These are phyloP conservation scores for Globisporangium splendens DNA, from an alignment of 352 stramenopile species.

Conservation along the genomic window DNA sequence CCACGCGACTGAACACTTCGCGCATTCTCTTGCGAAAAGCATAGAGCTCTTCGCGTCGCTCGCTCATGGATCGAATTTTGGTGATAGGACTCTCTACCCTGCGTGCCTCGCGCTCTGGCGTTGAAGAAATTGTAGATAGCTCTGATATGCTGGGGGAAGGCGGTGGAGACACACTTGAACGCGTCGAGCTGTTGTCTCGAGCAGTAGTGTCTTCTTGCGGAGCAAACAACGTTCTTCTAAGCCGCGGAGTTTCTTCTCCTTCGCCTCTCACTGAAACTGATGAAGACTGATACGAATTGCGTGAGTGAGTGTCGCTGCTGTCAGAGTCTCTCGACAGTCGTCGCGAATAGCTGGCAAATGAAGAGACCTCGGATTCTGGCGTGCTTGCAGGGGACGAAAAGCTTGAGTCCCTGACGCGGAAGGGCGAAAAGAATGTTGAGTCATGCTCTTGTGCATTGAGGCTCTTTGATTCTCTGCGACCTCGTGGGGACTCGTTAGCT, in stretches of 20 bases:
- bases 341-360: neutral
- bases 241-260: neutral
- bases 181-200: neutral
- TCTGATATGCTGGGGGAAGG: neutral
- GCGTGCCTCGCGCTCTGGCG: neutral
- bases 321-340: neutral
- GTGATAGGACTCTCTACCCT: neutral
- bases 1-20: slow-evolving; percentile 45
- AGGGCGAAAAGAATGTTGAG: slow-evolving; percentile 5
- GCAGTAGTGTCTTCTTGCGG: too few species aligned
- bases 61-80: slow-evolving; percentile 2
- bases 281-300: neutral
- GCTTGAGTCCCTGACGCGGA: neutral
- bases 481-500: neutral
- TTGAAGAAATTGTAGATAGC: neutral
- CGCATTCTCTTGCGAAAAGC: slow-evolving; percentile 61
- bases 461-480: neutral
- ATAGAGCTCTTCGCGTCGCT: slow-evolving; percentile 54
- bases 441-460: neutral
- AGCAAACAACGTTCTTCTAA: neutral
- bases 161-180: neutral
- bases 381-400: neutral
- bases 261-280: neutral
- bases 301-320: neutral
- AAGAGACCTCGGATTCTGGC: neutral